Conservation (phyloP, 2,329 filamentous ascomycete genomes). For the Colletotrichum paranaense region DNA sequence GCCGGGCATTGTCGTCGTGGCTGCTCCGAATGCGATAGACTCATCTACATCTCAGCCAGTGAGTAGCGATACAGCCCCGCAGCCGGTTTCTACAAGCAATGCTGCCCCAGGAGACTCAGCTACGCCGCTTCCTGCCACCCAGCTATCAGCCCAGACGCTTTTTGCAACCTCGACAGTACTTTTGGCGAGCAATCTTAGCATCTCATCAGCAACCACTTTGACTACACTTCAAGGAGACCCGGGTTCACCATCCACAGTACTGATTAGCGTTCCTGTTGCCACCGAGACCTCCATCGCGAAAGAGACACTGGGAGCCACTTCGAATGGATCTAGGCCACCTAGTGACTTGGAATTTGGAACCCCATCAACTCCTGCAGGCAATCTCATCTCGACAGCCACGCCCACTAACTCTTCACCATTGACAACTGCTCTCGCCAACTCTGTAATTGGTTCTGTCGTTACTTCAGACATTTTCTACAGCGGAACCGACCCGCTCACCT, state of each 20-base stretch:
- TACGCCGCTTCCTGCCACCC: neutral
- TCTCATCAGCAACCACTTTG: neutral
- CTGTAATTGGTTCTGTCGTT: neutral
- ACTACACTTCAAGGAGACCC: neutral
- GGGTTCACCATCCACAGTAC: neutral
- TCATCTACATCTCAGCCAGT: neutral
- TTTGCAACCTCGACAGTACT: neutral
- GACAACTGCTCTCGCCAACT: neutral
- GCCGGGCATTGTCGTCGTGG: neutral
- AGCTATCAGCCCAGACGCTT: neutral
- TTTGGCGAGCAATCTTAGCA: neutral
- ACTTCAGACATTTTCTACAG: slow-evolving; percentile 2
- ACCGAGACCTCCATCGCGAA: neutral
- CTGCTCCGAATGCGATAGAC: neutral
- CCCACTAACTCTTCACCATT: neutral
- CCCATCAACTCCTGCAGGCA: neutral
- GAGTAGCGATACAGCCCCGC: neutral
- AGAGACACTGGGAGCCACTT: neutral
- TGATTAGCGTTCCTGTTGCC: neutral
- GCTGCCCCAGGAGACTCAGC: neutral
- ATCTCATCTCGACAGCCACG: neutral
- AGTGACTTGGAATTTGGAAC: neutral
- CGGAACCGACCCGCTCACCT: neutral
- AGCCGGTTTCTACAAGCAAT: neutral
- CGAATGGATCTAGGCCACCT: neutral